A percentile compares a stretch with the other conserved stretches of the same genome.
phyloP scores from a whole-genome alignment of 228 moss, liverwort and hornwort genomes.

The Sphagnum magellanicum region DNA sequence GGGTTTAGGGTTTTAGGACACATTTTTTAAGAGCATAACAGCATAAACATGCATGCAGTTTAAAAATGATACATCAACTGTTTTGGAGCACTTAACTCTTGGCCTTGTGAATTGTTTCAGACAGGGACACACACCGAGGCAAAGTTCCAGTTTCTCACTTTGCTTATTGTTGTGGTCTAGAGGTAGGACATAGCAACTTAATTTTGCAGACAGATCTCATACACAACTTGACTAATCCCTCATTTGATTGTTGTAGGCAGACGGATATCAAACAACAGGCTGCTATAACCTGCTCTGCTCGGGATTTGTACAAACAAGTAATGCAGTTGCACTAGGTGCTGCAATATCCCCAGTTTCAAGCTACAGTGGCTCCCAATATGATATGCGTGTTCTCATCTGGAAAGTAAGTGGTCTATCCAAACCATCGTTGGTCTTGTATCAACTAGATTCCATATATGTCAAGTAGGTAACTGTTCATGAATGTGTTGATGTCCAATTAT shows the following conservation, averaged over 20 bases:
- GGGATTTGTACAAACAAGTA: slow-evolving; percentile 47
- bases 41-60: neutral
- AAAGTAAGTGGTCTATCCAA: slow-evolving; percentile 26
- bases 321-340: slow-evolving; percentile 40
- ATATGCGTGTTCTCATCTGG: slow-evolving; percentile 55
- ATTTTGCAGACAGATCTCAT: too few relatives aligned
- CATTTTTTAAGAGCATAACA: neutral
- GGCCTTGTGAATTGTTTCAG: too few relatives aligned
- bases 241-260: slow-evolving; percentile 20
- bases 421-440: neutral
- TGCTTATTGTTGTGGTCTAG: neutral
- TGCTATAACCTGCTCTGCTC: slow-evolving; percentile 57
- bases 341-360: slow-evolving; percentile 41
- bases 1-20: too few relatives aligned
- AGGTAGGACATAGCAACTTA: neutral
- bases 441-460: neutral
- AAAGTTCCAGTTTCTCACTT: neutral
- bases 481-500: neutral
- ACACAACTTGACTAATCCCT: neutral
- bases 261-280: slow-evolving; percentile 44
- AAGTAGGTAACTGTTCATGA: neutral
- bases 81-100: too few relatives aligned
- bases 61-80: neutral
- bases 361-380: slow-evolving; percentile 28
- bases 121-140: too few relatives aligned